A percentile compares a stretch with the other conserved stretches of the same genome.
Conservation (phyloP, 2,329 filamentous ascomycete species). For the Colletotrichum spinosum region DNA sequence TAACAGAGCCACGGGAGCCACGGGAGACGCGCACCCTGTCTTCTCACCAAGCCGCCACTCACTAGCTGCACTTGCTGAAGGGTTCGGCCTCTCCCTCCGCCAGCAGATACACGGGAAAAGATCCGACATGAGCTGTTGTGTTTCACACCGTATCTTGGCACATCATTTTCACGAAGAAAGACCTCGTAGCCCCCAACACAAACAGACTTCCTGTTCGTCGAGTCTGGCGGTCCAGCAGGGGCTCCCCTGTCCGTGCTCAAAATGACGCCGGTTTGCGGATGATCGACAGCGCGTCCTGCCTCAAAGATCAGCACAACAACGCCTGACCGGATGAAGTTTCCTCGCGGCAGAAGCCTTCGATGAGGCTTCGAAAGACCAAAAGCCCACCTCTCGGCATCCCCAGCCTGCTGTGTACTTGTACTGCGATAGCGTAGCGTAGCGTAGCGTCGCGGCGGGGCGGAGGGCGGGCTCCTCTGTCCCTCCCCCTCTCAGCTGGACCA, state of each 20-base stretch:
- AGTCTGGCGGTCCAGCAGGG: background rate
- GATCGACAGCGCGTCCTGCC: slow-evolving; percentile 29
- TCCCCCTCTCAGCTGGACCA: slow-evolving; percentile 13
- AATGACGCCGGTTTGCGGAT: slow-evolving; percentile 30
- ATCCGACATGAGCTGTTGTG: slow-evolving; percentile 25
- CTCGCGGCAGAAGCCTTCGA: background rate
- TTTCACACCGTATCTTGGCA: slow-evolving; percentile 26
- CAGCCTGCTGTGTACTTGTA: background rate
- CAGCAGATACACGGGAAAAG: background rate
- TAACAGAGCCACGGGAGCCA: slow-evolving; percentile 35
- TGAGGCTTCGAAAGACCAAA: background rate
- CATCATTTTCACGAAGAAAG: background rate
- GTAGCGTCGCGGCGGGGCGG: background rate
- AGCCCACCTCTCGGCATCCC: background rate
- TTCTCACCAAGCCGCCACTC: background rate
- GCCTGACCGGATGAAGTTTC: background rate
- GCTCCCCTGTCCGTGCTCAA: slow-evolving; percentile 1
- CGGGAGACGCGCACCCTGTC: slow-evolving; percentile 20
- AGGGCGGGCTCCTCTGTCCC: background rate
- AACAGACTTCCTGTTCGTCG: background rate
- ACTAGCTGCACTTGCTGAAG: background rate
- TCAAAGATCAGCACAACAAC: background rate
- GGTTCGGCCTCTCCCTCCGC: background rate
- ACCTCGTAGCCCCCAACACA: background rate
- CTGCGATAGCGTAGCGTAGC: background rate